Conservation (phyloP, 2,329 filamentous ascomycete species). For the Xylariaceae sp. region DNA sequence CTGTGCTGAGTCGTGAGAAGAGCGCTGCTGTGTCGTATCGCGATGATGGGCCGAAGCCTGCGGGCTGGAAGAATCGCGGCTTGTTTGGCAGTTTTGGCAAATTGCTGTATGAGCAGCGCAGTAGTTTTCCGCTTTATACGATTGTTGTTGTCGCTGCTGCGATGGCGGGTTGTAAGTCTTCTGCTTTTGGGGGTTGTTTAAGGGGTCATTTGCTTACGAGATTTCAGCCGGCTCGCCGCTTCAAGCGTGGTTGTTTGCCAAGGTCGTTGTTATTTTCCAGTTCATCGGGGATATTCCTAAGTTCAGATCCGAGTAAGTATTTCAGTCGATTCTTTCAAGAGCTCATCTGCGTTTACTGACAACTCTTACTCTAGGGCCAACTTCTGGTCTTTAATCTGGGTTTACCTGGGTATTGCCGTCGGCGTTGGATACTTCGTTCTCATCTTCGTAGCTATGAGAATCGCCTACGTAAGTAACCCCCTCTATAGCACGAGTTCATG, state of each 20-base stretch:
- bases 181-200: background rate
- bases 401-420: conserved; percentile 49
- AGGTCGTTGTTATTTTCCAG: conserved; percentile 49
- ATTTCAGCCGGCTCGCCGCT: conserved; percentile 41
- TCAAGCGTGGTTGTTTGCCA: conserved; percentile 52
- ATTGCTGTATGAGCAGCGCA: conserved; percentile 52
- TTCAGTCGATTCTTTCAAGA: background rate
- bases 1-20: conserved; percentile 41
- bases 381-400: conserved; percentile 64
- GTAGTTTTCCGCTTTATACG: conserved; percentile 45
- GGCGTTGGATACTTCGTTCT: conserved; percentile 51
- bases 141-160: conserved; percentile 46
- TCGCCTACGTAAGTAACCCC: conserved; percentile 36
- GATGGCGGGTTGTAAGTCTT: conserved; percentile 32
- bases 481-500: background rate
- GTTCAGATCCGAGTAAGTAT: conserved; percentile 32
- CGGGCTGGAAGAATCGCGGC: conserved; percentile 35
- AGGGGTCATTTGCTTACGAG: conserved; percentile 6
- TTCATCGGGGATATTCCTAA: conserved; percentile 27
- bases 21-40: conserved; percentile 39
- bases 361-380: conserved; percentile 32
- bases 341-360: conserved; percentile 1
- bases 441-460: conserved; percentile 39
- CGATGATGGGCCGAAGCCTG: conserved; percentile 18
- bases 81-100: conserved; percentile 51